These are phyloP conservation scores for Lasiodiplodia sp. DNA, from an alignment of 2,329 filamentous ascomycete species.

Conservation along the genomic window DNA sequence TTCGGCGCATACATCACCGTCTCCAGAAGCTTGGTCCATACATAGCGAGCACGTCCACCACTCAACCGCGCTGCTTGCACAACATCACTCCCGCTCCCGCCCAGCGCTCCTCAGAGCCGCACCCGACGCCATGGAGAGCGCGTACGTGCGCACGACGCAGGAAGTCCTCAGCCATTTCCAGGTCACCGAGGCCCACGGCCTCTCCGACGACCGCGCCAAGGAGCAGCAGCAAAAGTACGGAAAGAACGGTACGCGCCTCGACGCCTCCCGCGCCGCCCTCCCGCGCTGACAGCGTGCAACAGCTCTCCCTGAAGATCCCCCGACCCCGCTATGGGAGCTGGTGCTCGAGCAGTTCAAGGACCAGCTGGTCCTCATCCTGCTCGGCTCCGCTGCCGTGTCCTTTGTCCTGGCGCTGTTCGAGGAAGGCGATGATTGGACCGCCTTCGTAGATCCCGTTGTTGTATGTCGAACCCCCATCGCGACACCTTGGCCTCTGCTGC, in stretches of 20 bases:
- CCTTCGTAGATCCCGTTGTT: conserved; percentile 94
- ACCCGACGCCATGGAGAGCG: conserved; percentile 58
- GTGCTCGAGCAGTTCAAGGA: conserved; percentile 99
- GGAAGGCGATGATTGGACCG: conserved; percentile 91
- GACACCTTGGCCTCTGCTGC: conserved; percentile 4
- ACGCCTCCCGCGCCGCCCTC: conserved; percentile 29
- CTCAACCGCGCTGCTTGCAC: conserved; percentile 3
- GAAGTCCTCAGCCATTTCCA: conserved; percentile 62
- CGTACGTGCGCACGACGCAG: conserved; percentile 57
- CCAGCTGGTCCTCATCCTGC: conserved; percentile 92
- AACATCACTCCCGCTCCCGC: background rate
- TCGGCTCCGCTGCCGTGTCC: conserved; percentile 91
- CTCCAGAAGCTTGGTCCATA: conserved; percentile 30
- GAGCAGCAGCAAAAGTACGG: conserved; percentile 58
- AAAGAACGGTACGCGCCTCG: conserved; percentile 57
- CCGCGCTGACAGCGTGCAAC: conserved; percentile 31
- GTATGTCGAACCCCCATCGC: conserved; percentile 65
- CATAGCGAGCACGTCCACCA: conserved; percentile 28
- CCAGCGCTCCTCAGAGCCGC: conserved; percentile 4
- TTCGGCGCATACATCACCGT: conserved; percentile 27
- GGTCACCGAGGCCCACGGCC: conserved; percentile 58
- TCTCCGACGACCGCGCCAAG: conserved; percentile 58
- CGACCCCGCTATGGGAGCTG: conserved; percentile 94
- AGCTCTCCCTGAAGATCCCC: conserved; percentile 87
- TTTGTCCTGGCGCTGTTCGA: conserved; percentile 94